Evolutionary conservation across 2,329 filamentous ascomycete genomes (phyloP), one percentile per base, ranked within the genome.

Genomic region (Colletotrichum trifolii): DNA sequence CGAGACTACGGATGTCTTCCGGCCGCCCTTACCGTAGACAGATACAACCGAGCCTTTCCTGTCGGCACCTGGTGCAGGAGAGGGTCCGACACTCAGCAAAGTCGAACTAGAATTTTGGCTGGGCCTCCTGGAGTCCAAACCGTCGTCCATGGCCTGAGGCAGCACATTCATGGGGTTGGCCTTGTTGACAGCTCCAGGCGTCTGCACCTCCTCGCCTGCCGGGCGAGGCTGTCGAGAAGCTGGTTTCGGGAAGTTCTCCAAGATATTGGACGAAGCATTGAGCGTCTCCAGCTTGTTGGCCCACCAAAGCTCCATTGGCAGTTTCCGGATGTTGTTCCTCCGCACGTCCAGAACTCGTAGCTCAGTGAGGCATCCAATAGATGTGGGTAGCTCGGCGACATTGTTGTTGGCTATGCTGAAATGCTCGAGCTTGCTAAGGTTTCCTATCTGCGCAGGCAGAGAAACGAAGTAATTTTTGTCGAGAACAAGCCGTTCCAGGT

Each of bases 381-480:
- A 94, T 0, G 91, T 78, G 4, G 96, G 96, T 36, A 99, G 81
- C 69, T 92, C 89, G 66, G 90, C 92, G 4, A 99, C 85, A 0
- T 91, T 91, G 74, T 99, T 99, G 76, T 95, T 92, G 43, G 94
- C 94, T 69, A 98, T 94, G 77, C 94, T 98, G 73, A 99, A 91
- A 76, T 97, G 90, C 73, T 98, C 94, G 36, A 99, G 82, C 70
- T 89, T 92, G 68, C 87, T 88, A 48, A 99, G 81, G 68, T 91
- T 92, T 13, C 95, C 94, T 65, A 99, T 92, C 67, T 96, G 91
- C 59, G 88, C 85, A 0, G 95, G 96, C 33, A 99, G 81, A 1
- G 93, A 95, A 0, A 96, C 94, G 71, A 99, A 96, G 75, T 97
- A 96, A 73, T 99, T 99, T 75, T 93, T 94, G 78, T 97, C 95